Conservation (phyloP, 768 basidiomycete genomes). For the Leccinellum albellum region DNA sequence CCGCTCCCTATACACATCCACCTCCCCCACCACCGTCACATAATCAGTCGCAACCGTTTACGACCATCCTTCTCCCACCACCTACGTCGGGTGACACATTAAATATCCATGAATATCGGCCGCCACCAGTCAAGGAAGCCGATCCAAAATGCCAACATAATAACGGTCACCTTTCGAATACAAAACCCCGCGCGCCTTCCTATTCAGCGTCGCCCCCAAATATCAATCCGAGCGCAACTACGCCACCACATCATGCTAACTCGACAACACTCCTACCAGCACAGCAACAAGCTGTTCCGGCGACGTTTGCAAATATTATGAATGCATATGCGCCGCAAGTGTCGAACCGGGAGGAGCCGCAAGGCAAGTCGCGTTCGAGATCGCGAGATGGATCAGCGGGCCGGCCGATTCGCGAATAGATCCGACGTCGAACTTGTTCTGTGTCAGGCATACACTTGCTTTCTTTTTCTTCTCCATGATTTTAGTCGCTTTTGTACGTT, state of each 20-base stretch:
- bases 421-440: background rate
- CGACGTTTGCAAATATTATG: conserved; percentile 68
- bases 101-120: conserved; percentile 32
- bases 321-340: conserved; percentile 53
- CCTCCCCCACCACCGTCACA: conserved; percentile 16
- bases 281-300: conserved; percentile 35
- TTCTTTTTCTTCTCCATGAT: background rate
- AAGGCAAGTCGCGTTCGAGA: conserved; percentile 24
- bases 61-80: conserved; percentile 31
- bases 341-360: conserved; percentile 21
- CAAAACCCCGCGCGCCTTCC: conserved; percentile 12
- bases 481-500: conserved; percentile 3
- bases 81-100: conserved; percentile 26
- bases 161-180: conserved; percentile 7
- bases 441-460: background rate
- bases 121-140: conserved; percentile 19
- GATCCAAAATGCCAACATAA: conserved; percentile 19
- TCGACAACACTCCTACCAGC: background rate
- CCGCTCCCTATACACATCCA: conserved; percentile 17
- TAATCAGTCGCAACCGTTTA: conserved; percentile 23
- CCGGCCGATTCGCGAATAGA: conserved; percentile 15
- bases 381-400: conserved; percentile 25
- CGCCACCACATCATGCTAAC: conserved; percentile 20
- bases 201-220: conserved; percentile 26
- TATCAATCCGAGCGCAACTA: conserved; percentile 12